Conservation (phyloP, 805 yeast species). For the Ogataea paraovalis region DNA sequence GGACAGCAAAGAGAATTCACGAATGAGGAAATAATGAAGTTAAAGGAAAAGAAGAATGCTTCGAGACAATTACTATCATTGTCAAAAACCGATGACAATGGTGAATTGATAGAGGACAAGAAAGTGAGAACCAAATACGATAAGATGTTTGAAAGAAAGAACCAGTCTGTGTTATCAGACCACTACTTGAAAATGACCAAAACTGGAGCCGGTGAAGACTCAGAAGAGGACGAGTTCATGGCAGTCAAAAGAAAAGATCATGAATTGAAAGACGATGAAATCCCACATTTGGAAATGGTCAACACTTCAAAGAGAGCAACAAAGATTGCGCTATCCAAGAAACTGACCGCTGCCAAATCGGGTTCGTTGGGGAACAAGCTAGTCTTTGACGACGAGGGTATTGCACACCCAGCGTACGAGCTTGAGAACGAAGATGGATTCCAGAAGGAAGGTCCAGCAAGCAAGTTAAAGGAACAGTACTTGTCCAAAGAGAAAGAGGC, state of each 20-base stretch:
- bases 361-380: conserved; percentile 74
- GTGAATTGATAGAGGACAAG: conserved; percentile 44
- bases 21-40: conserved; percentile 36
- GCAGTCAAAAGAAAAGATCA: conserved; percentile 76
- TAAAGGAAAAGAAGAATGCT: conserved; percentile 75
- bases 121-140: conserved; percentile 84
- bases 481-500: conserved; percentile 59
- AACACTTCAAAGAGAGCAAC: conserved; percentile 81
- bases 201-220: conserved; percentile 33
- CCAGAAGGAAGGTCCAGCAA: conserved; percentile 60
- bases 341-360: conserved; percentile 53
- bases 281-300: conserved; percentile 51
- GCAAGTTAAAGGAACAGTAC: conserved; percentile 61
- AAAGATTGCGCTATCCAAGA: conserved; percentile 85
- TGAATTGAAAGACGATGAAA: conserved; percentile 56
- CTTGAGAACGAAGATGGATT: conserved; percentile 88
- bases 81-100: conserved; percentile 58
- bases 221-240: conserved; percentile 73
- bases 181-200: conserved; percentile 73
- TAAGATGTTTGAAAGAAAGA: conserved; percentile 91
- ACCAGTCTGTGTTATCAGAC: conserved; percentile 87
- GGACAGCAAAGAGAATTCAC: conserved; percentile 34
- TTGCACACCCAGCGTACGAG: conserved; percentile 87
- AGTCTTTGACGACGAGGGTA: conserved; percentile 91
- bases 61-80: conserved; percentile 65